Evolutionary conservation across 1,284 basidiomycete genomes (phyloP), one percentile per base, ranked within the genome.

Genomic region (Inonotus obliquus): DNA sequence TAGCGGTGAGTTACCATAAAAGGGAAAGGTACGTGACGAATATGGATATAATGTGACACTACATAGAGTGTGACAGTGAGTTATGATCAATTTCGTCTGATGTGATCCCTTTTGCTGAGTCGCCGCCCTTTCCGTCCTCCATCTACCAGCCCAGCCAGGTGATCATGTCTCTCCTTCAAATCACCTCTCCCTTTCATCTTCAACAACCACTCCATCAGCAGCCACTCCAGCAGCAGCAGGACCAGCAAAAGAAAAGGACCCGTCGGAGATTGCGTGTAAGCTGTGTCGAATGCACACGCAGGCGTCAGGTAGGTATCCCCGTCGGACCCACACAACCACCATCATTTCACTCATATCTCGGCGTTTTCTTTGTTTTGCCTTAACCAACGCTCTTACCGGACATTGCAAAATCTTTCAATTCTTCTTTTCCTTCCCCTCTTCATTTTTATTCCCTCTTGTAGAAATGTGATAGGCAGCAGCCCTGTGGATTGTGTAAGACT

Each of bases 231-330:
- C 41, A 45, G 41, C 27, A 25, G 9, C 48, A 25, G 27, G 23
- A 25, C 14, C 48, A 9, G 9, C 51, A 62, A 74, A 74, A 23
- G 74, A 75, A 67, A 68, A 71, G 62, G 58, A 68, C 59, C 54
- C 74, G 73, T 48, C 75, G 75, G 52, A 71, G 79, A 14, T 70
- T 79, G 54, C 75, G 81, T 47, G 70, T 82, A 39, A 81, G 79
- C 67, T 83, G 82, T 65, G 78, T 82, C 14, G 81, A 82, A 68
- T 83, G 81, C 67, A 81, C 82, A 1, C 82, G 81, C 67, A 74
- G 81, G 56, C 72, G 81, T 57, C 81, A 82, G 74, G 81, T 80
- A 65, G 64, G 74, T 55, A 25, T 14, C 27, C 44, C 44, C 19
- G 9, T 27, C 13, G 21, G 23, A n/a, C n/a, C 13, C 47, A 3